phyloP scores from a whole-genome alignment of 2,329 filamentous ascomycete species.

The Scedosporium apiospermum region DNA sequence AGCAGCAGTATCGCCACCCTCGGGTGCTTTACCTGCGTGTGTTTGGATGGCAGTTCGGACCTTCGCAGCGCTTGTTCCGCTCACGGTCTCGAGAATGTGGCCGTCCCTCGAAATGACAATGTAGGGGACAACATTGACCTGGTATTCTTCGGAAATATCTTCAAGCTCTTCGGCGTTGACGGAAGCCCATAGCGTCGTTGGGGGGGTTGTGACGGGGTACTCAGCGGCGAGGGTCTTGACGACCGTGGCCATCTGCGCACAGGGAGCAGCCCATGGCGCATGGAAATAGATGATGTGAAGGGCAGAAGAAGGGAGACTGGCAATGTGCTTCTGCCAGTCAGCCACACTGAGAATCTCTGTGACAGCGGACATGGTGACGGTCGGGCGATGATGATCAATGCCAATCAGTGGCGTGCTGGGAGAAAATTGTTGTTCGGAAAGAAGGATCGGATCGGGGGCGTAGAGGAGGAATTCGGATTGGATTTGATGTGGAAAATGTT shows the following conservation, averaged over 20 bases:
- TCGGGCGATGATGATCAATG: not conserved
- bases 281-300: constrained; percentile 89
- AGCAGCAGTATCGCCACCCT: constrained; percentile 35
- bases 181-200: constrained; percentile 70
- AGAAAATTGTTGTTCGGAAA: too few species aligned
- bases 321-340: constrained; percentile 62
- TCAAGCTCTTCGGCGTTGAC: constrained; percentile 92
- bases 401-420: not conserved
- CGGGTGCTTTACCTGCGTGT: constrained; percentile 51
- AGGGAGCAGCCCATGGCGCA: constrained; percentile 92
- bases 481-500: too few species aligned
- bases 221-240: constrained; percentile 77
- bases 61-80: constrained; percentile 79
- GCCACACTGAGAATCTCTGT: constrained; percentile 65
- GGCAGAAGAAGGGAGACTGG: constrained; percentile 55
- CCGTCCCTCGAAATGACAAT: constrained; percentile 73
- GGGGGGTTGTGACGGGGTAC: constrained; percentile 61
- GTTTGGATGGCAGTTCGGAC: constrained; percentile 80
- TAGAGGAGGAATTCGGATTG: not conserved
- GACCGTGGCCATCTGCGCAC: constrained; percentile 85
- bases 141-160: constrained; percentile 84
- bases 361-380: constrained; percentile 57
- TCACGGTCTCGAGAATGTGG: constrained; percentile 72
- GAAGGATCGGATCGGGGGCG: too few species aligned
- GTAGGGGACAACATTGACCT: constrained; percentile 90